These are phyloP conservation scores for Sporothrix luriei DNA, from an alignment of 2,329 filamentous ascomycete species.

Conservation along the genomic window DNA sequence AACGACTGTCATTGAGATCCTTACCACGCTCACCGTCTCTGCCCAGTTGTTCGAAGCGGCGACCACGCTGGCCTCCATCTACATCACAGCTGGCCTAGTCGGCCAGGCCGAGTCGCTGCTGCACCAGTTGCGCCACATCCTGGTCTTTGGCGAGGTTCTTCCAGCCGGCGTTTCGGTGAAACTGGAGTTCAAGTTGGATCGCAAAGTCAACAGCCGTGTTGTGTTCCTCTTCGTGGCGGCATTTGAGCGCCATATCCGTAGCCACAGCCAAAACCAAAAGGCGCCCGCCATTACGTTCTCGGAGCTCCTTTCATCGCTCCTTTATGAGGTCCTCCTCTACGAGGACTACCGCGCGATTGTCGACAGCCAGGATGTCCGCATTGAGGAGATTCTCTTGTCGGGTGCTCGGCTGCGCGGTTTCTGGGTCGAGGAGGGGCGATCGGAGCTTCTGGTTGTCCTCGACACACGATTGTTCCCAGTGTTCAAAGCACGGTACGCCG, in stretches of 20 bases:
- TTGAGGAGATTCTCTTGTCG: constrained; percentile 44
- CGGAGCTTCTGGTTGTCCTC: constrained; percentile 42
- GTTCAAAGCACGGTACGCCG: constrained; percentile 45
- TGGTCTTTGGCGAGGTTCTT: constrained; percentile 51
- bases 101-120: constrained; percentile 49
- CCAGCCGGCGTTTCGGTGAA: constrained; percentile 44
- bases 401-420: constrained; percentile 47
- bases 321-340: constrained; percentile 47
- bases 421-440: constrained; percentile 40
- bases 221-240: constrained; percentile 51
- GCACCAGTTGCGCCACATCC: constrained; percentile 53
- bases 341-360: constrained; percentile 43
- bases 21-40: constrained; percentile 44
- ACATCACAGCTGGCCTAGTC: constrained; percentile 47
- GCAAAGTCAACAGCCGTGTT: constrained; percentile 35
- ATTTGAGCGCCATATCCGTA: constrained; percentile 48
- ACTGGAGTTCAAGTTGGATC: constrained; percentile 44
- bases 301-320: constrained; percentile 47
- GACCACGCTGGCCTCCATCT: constrained; percentile 51
- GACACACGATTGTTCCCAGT: constrained; percentile 46
- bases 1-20: constrained; percentile 47
- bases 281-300: constrained; percentile 45
- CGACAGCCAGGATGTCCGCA: constrained; percentile 38
- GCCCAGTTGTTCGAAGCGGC: constrained; percentile 55
- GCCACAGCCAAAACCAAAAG: constrained; percentile 40